Evolutionary conservation across 306 rosid genomes (phyloP), one percentile per base, ranked within the genome.

Genomic region (Sophora flavescens): DNA sequence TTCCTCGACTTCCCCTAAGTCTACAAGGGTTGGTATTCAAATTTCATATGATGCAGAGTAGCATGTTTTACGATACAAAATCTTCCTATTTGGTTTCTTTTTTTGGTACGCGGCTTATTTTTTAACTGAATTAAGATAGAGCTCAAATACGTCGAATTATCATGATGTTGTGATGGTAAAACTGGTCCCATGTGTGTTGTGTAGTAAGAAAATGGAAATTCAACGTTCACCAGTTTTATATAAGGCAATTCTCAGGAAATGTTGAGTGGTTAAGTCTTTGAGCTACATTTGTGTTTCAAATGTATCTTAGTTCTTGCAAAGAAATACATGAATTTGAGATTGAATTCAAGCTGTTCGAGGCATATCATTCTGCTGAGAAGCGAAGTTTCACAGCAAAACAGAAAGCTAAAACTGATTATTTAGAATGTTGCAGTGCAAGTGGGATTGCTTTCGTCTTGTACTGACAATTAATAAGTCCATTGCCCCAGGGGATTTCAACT

Each of bases 391-490:
- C 8, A 0, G 26, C 53, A 14, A 63, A 32, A 80, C 66, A 63
- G 42, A 72, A 70, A 56, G 74, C 54, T 63, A 56, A 53, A 52
- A 72, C 6, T 33, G 13, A 44, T 39, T 51, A 57, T 64, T 30
- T 54, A 36, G 63, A 41, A 56, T 50, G 59, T 58, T 36, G 63
- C 50, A 15, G 2, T n/a, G 80, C 8, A 52, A 64, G 69, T 64
- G 44, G 13, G 22, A 44, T 45, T 9, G 22, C 4, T 72, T 63
- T 44, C 52, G 65, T 15, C 45, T 63, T 50, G 47, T 44, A 33
- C 7, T 16, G 68, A 64, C 45, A 74, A 54, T 7, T 17, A 54
- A 36, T 11, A 74, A 66, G 73, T 74, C 67, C 42, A 66, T 69
- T 15, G 56, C 30, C 63, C 39, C 36, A 65, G 22, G 56, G 80